Evolutionary conservation across 495 filamentous ascomycete genomes (phyloP), one percentile per base, ranked within the genome.

Genomic region (Tuber aestivum): DNA sequence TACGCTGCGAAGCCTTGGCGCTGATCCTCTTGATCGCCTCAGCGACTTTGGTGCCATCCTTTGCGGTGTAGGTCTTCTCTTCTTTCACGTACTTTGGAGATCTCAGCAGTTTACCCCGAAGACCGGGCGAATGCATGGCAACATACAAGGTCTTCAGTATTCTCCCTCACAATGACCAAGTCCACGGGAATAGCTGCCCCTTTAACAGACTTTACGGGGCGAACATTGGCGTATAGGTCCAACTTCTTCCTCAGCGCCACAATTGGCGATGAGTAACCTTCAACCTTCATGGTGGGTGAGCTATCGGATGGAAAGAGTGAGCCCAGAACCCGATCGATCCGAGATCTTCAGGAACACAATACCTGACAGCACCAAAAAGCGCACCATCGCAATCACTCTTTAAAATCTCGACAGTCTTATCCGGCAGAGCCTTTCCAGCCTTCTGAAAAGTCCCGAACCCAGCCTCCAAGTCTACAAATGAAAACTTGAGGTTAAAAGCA

Each of bases 1-100:
- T 98, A 74, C 94, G 90, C 77, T 81, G 88, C 20, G 89, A 92
- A 61, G 95, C 96, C 65, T 87, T 88, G 85, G 96, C 91, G 35
- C 92, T 93, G 80, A 98, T 98, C 77, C 95, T 91, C 87, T 99
- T 99, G 86, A 97, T 96, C 37, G 95, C 95, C 87, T 97, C 94
- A 74, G 95, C 96, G 74, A 97, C 91, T 86, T 93, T 93, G 40
- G 87, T 85, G 69, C 85, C 87, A 45, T 91, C 86, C 74, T 90
- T 87, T 69, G 87, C 89, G 35, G 92, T 89, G 83, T 87, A 89
- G 38, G 94, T 97, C 82, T 86, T 87, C 86, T 99, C 95, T 85
- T 98, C 94, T 87, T 99, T 99, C 76, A 99, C 96, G 88, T 99
- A 99, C 74, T 81, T 38, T n/a, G n/a, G n/a, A n/a, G n/a, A n/a